Evolutionary conservation across 1,284 basidiomycete genomes (phyloP).

Genomic region (Ustilago bromivora): DNA sequence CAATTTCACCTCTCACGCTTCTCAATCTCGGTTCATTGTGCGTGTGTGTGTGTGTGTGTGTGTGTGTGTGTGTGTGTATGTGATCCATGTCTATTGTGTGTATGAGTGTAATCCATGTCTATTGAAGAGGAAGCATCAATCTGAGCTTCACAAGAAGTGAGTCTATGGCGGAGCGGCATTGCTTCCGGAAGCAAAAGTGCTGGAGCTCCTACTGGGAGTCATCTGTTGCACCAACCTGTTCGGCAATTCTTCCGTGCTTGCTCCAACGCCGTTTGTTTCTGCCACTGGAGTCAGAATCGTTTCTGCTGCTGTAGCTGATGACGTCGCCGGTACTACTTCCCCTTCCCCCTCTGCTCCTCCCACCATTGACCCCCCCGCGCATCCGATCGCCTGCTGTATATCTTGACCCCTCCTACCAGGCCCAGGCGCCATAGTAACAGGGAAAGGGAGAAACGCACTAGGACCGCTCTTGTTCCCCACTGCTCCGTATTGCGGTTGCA

Average conservation of each 20-base stretch:
- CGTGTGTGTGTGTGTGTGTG: neutral
- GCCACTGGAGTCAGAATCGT: slow-evolving; percentile 28
- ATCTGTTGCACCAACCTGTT: slow-evolving; percentile 16
- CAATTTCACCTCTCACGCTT: neutral
- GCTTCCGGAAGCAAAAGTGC: neutral
- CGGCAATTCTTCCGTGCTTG: slow-evolving; percentile 5
- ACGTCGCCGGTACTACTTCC: neutral
- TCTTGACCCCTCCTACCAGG: slow-evolving; percentile 1
- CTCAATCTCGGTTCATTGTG: neutral
- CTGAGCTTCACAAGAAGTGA: neutral
- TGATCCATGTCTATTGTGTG: neutral
- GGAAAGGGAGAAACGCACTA: slow-evolving; percentile 20
- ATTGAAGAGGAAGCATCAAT: neutral
- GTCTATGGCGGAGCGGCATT: neutral
- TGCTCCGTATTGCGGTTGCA: slow-evolving; percentile 19
- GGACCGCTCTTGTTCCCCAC: slow-evolving; percentile 8
- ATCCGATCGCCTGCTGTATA: neutral
- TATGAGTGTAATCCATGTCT: neutral
- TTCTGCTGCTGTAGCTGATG: slow-evolving; percentile 29
- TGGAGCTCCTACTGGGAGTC: slow-evolving; percentile 2
- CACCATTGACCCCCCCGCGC: neutral
- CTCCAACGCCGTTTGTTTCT: slow-evolving; percentile 2
- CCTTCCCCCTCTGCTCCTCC: neutral
- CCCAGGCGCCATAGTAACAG: slow-evolving; percentile 11
- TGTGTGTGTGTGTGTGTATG: neutral